Conservation (phyloP, 2,329 filamentous ascomycete genomes). For the Monilinia fructicola region DNA sequence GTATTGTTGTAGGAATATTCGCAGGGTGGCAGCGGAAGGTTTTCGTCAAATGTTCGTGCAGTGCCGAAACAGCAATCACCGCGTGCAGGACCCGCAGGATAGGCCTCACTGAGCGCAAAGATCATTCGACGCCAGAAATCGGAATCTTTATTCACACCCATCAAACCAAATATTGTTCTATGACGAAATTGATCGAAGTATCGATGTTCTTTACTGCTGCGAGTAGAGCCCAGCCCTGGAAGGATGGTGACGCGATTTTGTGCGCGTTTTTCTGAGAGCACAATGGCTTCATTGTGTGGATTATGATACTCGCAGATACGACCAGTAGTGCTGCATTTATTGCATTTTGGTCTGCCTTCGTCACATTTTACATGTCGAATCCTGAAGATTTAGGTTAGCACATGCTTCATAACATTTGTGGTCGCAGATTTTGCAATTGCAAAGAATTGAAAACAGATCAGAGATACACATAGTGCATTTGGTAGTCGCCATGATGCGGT, state of each 20-base stretch:
- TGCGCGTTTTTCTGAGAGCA: conserved; percentile 3
- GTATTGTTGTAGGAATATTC: conserved; percentile 14
- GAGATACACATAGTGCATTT: conserved; percentile 73
- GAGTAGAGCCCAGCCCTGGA: conserved; percentile 9
- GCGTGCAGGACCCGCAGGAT: conserved; percentile 29
- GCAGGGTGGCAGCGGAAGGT: neutral
- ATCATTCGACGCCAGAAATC: conserved; percentile 28
- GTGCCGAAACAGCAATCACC: conserved; percentile 24
- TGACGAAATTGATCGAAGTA: conserved; percentile 27
- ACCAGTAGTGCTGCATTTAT: conserved; percentile 24
- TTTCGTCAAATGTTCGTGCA: conserved; percentile 23
- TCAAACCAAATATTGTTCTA: conserved; percentile 23
- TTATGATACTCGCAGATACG: conserved; percentile 26
- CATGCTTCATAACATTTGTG: neutral
- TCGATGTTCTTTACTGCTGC: conserved; percentile 27
- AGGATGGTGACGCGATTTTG: conserved; percentile 10
- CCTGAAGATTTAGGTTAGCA: conserved; percentile 15
- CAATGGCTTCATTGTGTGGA: conserved; percentile 14
- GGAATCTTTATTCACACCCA: conserved; percentile 24
- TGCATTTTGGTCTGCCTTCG: conserved; percentile 29
- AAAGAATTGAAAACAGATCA: conserved; percentile 50
- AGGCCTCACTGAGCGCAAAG: conserved; percentile 25
- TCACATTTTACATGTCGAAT: conserved; percentile 31
- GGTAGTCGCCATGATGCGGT: conserved; percentile 76
- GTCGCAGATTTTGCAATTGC: neutral